These are phyloP conservation scores for Colletotrichum siamense DNA, from an alignment of 2,329 filamentous ascomycete species.

Conservation along the genomic window DNA sequence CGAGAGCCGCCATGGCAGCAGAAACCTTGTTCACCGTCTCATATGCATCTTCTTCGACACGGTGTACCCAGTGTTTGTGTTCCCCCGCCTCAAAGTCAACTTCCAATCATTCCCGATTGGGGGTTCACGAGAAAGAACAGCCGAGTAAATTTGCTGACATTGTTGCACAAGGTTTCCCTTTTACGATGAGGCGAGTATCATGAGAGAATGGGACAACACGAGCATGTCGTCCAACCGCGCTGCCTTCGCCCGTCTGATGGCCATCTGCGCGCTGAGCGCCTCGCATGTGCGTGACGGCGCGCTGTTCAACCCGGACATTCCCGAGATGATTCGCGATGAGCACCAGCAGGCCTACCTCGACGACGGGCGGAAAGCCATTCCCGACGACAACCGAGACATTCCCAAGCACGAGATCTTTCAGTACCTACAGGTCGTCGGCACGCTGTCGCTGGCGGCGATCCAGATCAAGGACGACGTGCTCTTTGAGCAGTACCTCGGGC, in stretches of 20 bases:
- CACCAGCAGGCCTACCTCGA: slow-evolving; percentile 20
- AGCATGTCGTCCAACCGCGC: slow-evolving; percentile 28
- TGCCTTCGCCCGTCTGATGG: slow-evolving; percentile 57
- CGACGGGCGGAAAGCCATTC: slow-evolving; percentile 17
- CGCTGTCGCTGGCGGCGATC: slow-evolving; percentile 55
- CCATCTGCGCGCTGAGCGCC: slow-evolving; percentile 54
- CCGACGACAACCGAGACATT: slow-evolving; percentile 14
- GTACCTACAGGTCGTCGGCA: slow-evolving; percentile 39
- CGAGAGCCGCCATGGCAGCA: slow-evolving; percentile 17
- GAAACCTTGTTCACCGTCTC: slow-evolving; percentile 7
- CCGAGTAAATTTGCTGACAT: not conserved
- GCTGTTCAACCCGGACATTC: slow-evolving; percentile 44
- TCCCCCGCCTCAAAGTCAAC: not conserved
- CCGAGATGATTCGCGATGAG: not conserved
- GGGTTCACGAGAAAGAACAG: not conserved
- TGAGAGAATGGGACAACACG: slow-evolving; percentile 47
- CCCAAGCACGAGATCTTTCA: slow-evolving; percentile 4
- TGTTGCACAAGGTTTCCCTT: slow-evolving; percentile 42
- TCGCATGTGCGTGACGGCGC: slow-evolving; percentile 56
- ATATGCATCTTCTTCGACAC: slow-evolving; percentile 23
- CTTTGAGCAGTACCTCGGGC: slow-evolving; percentile 56
- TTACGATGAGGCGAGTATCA: slow-evolving; percentile 51
- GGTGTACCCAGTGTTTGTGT: slow-evolving; percentile 21
- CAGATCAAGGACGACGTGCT: slow-evolving; percentile 54
- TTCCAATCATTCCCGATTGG: not conserved